These are phyloP conservation scores for Boletus semigastroideus DNA, from an alignment of 1,284 basidiomycete genomes.

Conservation along the genomic window DNA sequence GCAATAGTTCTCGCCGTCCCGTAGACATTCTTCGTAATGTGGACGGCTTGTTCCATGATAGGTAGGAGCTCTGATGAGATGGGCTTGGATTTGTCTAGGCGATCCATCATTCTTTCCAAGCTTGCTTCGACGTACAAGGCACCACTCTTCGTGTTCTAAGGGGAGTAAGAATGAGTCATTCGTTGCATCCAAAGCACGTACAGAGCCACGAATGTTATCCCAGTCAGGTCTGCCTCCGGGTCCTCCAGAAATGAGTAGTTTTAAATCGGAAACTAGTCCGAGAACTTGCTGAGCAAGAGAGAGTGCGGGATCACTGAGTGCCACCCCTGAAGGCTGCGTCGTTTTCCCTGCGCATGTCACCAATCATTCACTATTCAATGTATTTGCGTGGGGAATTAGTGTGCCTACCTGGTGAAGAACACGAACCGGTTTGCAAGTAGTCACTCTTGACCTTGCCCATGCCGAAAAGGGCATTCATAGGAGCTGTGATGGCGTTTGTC, in stretches of 20 bases:
- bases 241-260: conserved; percentile 17
- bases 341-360: not conserved
- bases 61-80: conserved; percentile 12
- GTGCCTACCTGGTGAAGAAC: not conserved
- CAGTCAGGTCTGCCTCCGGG: conserved; percentile 16
- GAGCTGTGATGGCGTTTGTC: conserved; percentile 12
- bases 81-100: conserved; percentile 17
- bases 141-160: conserved; percentile 15
- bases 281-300: conserved; percentile 10
- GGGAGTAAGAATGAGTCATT: not conserved
- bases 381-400: too few relatives aligned
- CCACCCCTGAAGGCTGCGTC: conserved; percentile 14
- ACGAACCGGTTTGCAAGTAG: conserved; percentile 14
- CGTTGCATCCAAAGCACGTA: not conserved
- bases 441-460: conserved; percentile 4
- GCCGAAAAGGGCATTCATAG: conserved; percentile 14
- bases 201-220: conserved; percentile 15
- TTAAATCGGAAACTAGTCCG: conserved; percentile 1
- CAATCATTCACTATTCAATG: not conserved
- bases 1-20: conserved; percentile 5
- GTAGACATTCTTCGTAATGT: conserved; percentile 5
- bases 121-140: conserved; percentile 17
- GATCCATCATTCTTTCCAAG: conserved; percentile 8
- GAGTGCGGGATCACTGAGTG: conserved; percentile 14
- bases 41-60: conserved; percentile 8